A percentile compares a stretch with the other conserved stretches of the same genome.
Conservation (phyloP, 371 early-diverging fungal species). For the Zychaea mexicana region DNA sequence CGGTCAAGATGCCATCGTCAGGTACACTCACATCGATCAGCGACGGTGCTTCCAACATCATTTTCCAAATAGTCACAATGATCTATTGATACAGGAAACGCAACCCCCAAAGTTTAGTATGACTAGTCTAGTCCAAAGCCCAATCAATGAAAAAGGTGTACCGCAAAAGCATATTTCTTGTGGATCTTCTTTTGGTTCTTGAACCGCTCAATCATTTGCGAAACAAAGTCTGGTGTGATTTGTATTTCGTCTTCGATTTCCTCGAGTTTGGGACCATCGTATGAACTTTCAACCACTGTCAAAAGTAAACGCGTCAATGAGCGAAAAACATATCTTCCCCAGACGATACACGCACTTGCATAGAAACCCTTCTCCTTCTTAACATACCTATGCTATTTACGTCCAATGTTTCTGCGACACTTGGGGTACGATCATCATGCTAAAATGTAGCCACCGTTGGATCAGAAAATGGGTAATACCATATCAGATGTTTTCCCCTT, state of each 20-base stretch:
- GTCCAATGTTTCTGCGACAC: constrained; percentile 53
- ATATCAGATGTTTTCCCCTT: constrained; percentile 32
- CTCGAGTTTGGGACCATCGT: constrained; percentile 54
- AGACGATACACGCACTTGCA: background rate
- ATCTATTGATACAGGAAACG: constrained; percentile 56
- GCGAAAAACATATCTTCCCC: background rate
- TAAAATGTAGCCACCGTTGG: constrained; percentile 17
- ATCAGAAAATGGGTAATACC: background rate
- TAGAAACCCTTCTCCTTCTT: background rate
- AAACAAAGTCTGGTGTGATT: constrained; percentile 79
- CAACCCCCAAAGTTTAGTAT: no score
- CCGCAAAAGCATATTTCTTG: constrained; percentile 82
- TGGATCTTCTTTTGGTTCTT: constrained; percentile 91
- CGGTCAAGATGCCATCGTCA: constrained; percentile 73
- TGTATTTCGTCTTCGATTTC: constrained; percentile 57
- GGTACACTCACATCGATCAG: constrained; percentile 88
- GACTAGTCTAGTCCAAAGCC: no score
- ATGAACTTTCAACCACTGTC: constrained; percentile 71
- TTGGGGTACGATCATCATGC: constrained; percentile 46
- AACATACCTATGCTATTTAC: constrained; percentile 48
- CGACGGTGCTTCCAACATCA: constrained; percentile 74
- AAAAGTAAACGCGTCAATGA: constrained; percentile 19
- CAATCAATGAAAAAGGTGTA: constrained; percentile 19
- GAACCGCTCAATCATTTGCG: constrained; percentile 77
- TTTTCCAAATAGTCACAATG: constrained; percentile 70